phyloP scores from a whole-genome alignment of 2,329 filamentous ascomycete genomes.

The Biscogniauxia marginata region DNA sequence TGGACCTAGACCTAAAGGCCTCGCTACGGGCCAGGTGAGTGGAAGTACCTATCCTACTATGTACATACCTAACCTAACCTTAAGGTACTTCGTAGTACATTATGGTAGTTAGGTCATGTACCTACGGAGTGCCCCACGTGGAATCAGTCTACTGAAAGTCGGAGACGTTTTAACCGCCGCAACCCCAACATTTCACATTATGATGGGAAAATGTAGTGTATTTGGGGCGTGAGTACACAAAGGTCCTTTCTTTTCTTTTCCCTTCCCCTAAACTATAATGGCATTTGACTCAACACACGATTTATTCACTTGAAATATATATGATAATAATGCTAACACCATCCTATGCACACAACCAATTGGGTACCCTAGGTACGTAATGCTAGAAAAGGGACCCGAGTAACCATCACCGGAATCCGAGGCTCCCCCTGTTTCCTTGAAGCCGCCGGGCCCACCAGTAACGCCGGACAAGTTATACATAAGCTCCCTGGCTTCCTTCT shows the following conservation, averaged over 20 bases:
- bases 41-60: too few relatives aligned
- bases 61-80: too few relatives aligned
- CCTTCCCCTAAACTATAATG: not conserved
- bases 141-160: too few relatives aligned
- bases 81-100: too few relatives aligned
- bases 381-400: not conserved
- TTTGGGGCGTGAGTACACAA: not conserved
- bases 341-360: not conserved
- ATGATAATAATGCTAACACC: not conserved
- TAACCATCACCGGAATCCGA: not conserved
- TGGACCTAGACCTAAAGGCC: too few relatives aligned
- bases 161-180: too few relatives aligned
- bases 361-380: not conserved
- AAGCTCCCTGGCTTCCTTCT: not conserved
- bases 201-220: not conserved
- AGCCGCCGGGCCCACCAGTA: not conserved
- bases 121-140: too few relatives aligned
- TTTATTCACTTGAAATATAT: not conserved
- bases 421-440: not conserved
- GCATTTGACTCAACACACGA: not conserved
- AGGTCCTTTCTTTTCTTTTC: not conserved
- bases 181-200: not conserved
- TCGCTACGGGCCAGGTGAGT: too few relatives aligned
- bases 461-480: not conserved
- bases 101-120: too few relatives aligned